These are phyloP conservation scores for Aspergillus melleus DNA, from an alignment of 2,329 filamentous ascomycete species.

Conservation along the genomic window DNA sequence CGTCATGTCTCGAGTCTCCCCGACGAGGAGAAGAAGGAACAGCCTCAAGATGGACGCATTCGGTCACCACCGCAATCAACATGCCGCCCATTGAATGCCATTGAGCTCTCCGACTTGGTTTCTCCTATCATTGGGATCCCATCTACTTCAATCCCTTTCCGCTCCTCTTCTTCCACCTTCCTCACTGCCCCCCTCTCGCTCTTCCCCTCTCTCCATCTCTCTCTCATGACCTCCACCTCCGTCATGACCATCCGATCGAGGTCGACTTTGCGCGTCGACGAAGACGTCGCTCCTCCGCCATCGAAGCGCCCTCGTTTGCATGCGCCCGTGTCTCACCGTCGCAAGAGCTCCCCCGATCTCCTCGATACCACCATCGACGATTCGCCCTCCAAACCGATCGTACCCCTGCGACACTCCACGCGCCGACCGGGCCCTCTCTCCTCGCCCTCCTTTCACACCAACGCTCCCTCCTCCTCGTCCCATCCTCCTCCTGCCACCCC, in stretches of 20 bases:
- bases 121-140: not conserved
- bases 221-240: conserved; percentile 16
- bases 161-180: not conserved
- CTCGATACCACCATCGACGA: conserved; percentile 30
- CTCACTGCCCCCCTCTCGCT: not conserved
- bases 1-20: not conserved
- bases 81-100: not conserved
- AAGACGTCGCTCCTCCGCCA: conserved; percentile 18
- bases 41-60: not conserved
- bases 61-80: not conserved
- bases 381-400: conserved; percentile 9
- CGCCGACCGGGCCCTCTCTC: conserved; percentile 15
- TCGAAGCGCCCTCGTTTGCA: conserved; percentile 29
- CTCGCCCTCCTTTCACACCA: conserved; percentile 5
- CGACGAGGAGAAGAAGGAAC: not conserved
- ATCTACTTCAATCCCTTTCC: not conserved
- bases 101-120: not conserved
- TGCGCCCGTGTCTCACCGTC: conserved; percentile 20
- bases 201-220: not conserved
- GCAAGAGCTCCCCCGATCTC: conserved; percentile 35
- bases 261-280: conserved; percentile 31
- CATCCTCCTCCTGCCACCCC: conserved; percentile 16
- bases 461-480: conserved; percentile 3
- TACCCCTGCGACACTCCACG: conserved; percentile 18
- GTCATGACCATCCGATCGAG: conserved; percentile 37